Conservation (phyloP, 2,329 filamentous ascomycete genomes). For the Periglandula ipomoeae region DNA sequence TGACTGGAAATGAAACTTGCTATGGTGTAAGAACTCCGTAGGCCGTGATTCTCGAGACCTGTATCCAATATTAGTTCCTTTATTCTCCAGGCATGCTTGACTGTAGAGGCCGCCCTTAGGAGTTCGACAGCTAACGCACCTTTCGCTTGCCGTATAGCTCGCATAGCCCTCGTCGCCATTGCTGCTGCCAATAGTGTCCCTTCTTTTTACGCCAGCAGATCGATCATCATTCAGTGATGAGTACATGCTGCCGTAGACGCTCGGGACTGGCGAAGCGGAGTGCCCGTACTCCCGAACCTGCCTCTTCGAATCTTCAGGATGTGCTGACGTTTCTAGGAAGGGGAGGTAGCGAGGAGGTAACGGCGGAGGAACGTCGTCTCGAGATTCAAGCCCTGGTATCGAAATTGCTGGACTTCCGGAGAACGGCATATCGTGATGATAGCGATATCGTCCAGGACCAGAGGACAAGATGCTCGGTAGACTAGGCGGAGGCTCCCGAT, state of each 20-base stretch:
- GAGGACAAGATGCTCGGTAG: constrained; percentile 29
- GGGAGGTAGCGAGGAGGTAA: constrained; percentile 36
- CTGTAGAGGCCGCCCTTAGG: not conserved
- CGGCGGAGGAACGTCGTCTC: constrained; percentile 31
- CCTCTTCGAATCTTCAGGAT: constrained; percentile 19
- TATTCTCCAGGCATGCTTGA: not conserved
- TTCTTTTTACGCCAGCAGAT: constrained; percentile 22
- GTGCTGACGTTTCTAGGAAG: constrained; percentile 23
- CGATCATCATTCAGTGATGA: constrained; percentile 26
- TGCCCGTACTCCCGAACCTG: constrained; percentile 20
- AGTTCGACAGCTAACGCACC: constrained; percentile 17
- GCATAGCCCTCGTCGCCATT: constrained; percentile 34
- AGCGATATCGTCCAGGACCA: constrained; percentile 19
- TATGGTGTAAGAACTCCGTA: constrained; percentile 37
- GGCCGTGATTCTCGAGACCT: constrained; percentile 34
- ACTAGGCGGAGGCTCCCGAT: constrained; percentile 24
- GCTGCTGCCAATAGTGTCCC: constrained; percentile 18
- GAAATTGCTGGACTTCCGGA: constrained; percentile 29
- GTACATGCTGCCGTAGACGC: constrained; percentile 32
- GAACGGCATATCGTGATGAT: constrained; percentile 23
- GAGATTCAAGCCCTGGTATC: constrained; percentile 29
- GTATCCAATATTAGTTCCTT: constrained; percentile 7
- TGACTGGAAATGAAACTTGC: constrained; percentile 37
- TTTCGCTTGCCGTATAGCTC: constrained; percentile 31
- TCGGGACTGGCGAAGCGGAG: constrained; percentile 21